Conservation (phyloP, 495 filamentous ascomycete genomes). For the Penicillium antarcticum region DNA sequence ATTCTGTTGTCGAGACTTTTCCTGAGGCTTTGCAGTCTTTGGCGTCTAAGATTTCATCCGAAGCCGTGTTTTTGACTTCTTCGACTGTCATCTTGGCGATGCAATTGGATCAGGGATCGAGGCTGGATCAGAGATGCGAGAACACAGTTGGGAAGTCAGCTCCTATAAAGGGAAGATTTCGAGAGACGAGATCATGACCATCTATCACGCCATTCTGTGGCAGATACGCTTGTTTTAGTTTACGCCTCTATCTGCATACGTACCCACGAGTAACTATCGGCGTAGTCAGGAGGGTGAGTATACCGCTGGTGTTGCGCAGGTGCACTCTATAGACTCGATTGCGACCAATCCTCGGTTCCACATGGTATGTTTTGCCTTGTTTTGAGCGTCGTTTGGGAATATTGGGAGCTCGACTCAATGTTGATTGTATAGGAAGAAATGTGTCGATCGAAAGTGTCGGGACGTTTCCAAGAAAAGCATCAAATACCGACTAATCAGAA, state of each 20-base stretch:
- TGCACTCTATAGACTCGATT: slow-evolving; percentile 1
- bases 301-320: not conserved
- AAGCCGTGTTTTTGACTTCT: slow-evolving; percentile 8
- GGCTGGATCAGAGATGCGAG: not conserved
- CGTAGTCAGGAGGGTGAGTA: slow-evolving; percentile 2
- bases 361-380: not conserved
- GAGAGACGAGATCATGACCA: not conserved
- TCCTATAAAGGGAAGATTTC: not conserved
- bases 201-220: slow-evolving; percentile 23
- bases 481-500: not conserved
- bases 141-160: not conserved
- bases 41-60: not conserved
- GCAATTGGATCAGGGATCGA: not conserved
- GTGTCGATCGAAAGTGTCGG: not conserved
- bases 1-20: slow-evolving; percentile 12
- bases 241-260: not conserved
- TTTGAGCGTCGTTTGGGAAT: not conserved
- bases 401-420: not conserved
- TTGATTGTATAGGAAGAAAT: not conserved
- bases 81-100: slow-evolving; percentile 22
- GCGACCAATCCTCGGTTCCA: not conserved
- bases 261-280: not conserved
- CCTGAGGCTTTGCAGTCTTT: slow-evolving; percentile 16
- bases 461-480: not conserved
- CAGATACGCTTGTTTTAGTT: not conserved